Evolutionary conservation across 352 stramenopile species (phyloP).

Genomic region (Globisporangium perplexum): DNA sequence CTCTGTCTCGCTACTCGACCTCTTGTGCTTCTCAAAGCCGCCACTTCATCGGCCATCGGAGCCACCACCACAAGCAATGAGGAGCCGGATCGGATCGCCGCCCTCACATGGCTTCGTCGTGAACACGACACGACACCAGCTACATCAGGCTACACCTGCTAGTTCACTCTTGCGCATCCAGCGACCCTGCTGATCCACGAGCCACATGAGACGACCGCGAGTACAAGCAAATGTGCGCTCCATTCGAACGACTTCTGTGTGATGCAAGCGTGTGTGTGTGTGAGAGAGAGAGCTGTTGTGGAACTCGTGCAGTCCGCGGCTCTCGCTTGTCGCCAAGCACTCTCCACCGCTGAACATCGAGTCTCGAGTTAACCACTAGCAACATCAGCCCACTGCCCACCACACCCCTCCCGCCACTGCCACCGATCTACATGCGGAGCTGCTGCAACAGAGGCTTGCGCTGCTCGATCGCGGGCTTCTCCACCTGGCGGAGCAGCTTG

Average conservation of each 20-base stretch:
- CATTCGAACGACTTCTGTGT: neutral
- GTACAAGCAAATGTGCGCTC: neutral
- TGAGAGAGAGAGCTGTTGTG: neutral
- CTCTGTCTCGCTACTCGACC: too few species aligned
- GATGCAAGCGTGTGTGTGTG: neutral
- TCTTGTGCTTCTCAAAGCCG: too few species aligned
- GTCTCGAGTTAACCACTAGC: neutral
- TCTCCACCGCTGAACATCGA: too few species aligned
- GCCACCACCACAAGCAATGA: too few species aligned
- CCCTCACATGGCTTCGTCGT: too few species aligned
- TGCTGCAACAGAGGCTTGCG: conserved; percentile 46
- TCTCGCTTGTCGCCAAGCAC: neutral
- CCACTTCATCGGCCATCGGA: too few species aligned
- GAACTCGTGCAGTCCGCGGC: neutral
- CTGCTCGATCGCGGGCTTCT: conserved; percentile 66
- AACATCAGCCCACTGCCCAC: neutral
- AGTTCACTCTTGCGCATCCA: too few species aligned
- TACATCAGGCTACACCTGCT: too few species aligned
- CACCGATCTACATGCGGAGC: conserved; percentile 16
- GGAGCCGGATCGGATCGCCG: too few species aligned
- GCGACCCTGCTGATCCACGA: too few species aligned
- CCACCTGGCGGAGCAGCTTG: conserved; percentile 90
- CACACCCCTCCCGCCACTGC: neutral
- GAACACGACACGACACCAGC: too few species aligned
- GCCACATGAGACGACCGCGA: too few species aligned